phyloP scores from a whole-genome alignment of 176 grass and related monocot genomes.

The Chrysopogon serrulatus region DNA sequence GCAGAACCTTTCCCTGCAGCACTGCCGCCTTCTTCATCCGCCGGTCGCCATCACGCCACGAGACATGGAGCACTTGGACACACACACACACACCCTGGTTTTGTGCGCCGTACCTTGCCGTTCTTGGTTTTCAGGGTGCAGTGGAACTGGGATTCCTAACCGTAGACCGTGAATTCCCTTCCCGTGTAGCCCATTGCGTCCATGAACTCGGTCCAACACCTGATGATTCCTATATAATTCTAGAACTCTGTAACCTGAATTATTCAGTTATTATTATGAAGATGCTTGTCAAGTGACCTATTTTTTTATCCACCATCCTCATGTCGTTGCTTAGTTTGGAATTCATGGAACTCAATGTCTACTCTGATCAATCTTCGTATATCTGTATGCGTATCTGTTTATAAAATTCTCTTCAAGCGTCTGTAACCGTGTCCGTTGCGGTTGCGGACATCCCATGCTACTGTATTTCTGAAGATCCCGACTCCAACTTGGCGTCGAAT shows the following conservation, averaged over 20 bases:
- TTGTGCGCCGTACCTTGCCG: slow-evolving; percentile 25
- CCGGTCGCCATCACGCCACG: not conserved
- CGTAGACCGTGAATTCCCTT: slow-evolving; percentile 11
- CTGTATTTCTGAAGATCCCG: not conserved
- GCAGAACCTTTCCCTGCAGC: not conserved
- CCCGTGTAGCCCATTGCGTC: slow-evolving; percentile 14
- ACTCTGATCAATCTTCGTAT: not conserved
- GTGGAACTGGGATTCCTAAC: slow-evolving; percentile 10
- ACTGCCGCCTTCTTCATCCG: not conserved
- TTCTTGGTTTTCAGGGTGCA: slow-evolving; percentile 19
- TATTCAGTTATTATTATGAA: not conserved
- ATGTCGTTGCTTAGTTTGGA: not conserved
- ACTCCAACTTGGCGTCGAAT: not conserved
- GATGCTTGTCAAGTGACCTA: not conserved
- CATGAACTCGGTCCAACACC: slow-evolving; percentile 28
- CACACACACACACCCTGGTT: too few relatives aligned
- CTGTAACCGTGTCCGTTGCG: too few relatives aligned
- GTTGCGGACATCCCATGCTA: too few relatives aligned
- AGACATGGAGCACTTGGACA: slow-evolving; percentile 35
- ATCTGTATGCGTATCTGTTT: not conserved
- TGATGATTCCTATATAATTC: not conserved
- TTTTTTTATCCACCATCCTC: not conserved
- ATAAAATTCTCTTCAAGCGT: too few relatives aligned
- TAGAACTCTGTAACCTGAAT: slow-evolving; percentile 11
- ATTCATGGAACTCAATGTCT: not conserved